These are phyloP conservation scores for Lithocarpus polystachyus DNA, from an alignment of 306 rosid species.

Conservation along the genomic window DNA sequence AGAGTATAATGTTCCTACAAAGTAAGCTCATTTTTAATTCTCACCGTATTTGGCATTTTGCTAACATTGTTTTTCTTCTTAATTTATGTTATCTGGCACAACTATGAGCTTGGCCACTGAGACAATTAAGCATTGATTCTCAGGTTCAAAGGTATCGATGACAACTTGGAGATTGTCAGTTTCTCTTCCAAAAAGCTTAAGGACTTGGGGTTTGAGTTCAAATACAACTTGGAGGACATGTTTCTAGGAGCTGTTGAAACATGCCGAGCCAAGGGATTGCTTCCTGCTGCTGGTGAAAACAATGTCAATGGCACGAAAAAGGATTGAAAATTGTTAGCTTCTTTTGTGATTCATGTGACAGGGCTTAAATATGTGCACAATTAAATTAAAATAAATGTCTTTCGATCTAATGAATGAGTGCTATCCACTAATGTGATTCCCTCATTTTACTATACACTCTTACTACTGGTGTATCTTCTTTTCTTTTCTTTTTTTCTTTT, in stretches of 20 bases:
- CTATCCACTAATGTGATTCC: background rate
- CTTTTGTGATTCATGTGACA: background rate
- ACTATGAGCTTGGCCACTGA: background rate
- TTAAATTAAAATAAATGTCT: background rate
- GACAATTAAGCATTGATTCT: background rate
- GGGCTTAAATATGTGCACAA: background rate
- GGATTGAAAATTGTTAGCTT: background rate
- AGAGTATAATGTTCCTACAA: slow-evolving; percentile 50
- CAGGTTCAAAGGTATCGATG: slow-evolving; percentile 64
- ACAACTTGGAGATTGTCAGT: slow-evolving; percentile 39
- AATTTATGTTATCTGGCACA: background rate
- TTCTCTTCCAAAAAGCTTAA: slow-evolving; percentile 64
- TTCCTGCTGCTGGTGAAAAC: slow-evolving; percentile 19
- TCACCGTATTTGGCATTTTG: background rate
- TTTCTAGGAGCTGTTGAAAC: slow-evolving; percentile 54
- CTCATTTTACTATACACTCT: too few relatives aligned
- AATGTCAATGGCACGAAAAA: background rate
- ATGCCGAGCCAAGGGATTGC: slow-evolving; percentile 54
- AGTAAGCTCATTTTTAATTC: slow-evolving; percentile 33
- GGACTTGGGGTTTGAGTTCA: slow-evolving; percentile 62
- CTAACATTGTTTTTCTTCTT: background rate
- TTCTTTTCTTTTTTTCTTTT: too few relatives aligned
- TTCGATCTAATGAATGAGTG: background rate
- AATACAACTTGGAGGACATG: slow-evolving; percentile 72
- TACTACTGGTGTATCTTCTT: too few relatives aligned